phyloP scores from a whole-genome alignment of 305 asterid species.

The Rubia peregrina region DNA sequence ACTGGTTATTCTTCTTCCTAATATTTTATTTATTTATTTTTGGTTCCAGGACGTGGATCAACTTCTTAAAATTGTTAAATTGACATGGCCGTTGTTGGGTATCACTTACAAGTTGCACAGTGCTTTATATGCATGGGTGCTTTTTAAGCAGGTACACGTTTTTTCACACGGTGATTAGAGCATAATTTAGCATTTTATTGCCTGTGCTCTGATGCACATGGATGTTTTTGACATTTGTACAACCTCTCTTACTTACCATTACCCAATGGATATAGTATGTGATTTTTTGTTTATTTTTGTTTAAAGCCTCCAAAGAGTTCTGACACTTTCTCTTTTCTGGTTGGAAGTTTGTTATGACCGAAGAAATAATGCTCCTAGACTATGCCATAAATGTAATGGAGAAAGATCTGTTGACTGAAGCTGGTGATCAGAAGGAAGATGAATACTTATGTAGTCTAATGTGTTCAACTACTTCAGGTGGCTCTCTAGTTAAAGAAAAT shows the following conservation, averaged over 20 bases:
- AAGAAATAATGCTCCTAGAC: constrained; percentile 57
- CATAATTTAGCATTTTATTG: neutral
- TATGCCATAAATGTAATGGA: constrained; percentile 56
- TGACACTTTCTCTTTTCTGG: constrained; percentile 25
- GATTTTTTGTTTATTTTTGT: neutral
- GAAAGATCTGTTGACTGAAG: constrained; percentile 48
- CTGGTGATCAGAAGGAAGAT: constrained; percentile 45
- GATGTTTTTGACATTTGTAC: neutral
- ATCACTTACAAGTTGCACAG: constrained; percentile 74
- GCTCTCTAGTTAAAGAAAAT: constrained; percentile 40
- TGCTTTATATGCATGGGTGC: constrained; percentile 81
- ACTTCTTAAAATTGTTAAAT: constrained; percentile 58
- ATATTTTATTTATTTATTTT: constrained; percentile 16
- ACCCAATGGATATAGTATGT: neutral
- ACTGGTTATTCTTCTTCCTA: neutral
- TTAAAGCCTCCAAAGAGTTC: constrained; percentile 17
- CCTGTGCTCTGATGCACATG: neutral
- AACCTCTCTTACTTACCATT: neutral
- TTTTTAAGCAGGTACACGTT: constrained; percentile 81
- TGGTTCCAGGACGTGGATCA: constrained; percentile 76
- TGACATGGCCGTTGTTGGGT: constrained; percentile 87
- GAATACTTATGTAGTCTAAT: constrained; percentile 58
- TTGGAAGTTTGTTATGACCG: constrained; percentile 72
- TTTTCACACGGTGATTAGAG: neutral
- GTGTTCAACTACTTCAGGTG: constrained; percentile 40